A percentile compares a stretch with the other conserved stretches of the same genome.
phyloP scores from a whole-genome alignment of 768 basidiomycete species.

The Mycena galericulata region DNA sequence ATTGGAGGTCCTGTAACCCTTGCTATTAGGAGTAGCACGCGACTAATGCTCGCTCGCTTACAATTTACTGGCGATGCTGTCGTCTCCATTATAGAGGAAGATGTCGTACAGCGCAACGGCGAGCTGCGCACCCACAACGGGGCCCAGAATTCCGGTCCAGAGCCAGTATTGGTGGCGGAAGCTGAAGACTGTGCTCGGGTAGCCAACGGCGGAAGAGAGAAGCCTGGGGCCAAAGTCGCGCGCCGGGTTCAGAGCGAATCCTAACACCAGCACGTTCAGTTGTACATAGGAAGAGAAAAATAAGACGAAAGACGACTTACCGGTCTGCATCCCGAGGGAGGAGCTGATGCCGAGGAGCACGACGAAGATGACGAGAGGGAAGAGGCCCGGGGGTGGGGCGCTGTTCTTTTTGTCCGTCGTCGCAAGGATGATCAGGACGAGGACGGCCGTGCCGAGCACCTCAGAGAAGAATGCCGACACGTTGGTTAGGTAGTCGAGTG shows the following conservation, averaged over 20 bases:
- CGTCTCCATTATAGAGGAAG: slow-evolving; percentile 59
- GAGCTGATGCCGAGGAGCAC: slow-evolving; percentile 59
- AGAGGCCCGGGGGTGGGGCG: slow-evolving; percentile 57
- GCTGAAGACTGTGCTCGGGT: slow-evolving; percentile 53
- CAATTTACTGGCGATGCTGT: slow-evolving; percentile 53
- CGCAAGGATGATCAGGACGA: slow-evolving; percentile 59
- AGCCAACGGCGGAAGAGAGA: slow-evolving; percentile 66
- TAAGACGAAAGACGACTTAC: background rate
- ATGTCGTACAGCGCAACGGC: slow-evolving; percentile 61
- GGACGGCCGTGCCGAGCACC: slow-evolving; percentile 55
- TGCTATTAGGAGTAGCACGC: background rate
- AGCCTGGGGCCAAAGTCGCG: slow-evolving; percentile 69
- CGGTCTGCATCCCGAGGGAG: slow-evolving; percentile 64
- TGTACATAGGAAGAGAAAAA: background rate
- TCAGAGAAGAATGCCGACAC: slow-evolving; percentile 34
- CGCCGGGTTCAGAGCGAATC: slow-evolving; percentile 67
- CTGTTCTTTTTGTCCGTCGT: slow-evolving; percentile 57
- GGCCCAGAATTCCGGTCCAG: slow-evolving; percentile 62
- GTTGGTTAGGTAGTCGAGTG: slow-evolving; percentile 30
- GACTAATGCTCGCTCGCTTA: background rate
- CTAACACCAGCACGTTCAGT: background rate
- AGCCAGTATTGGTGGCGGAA: slow-evolving; percentile 64
- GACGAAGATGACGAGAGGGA: slow-evolving; percentile 61
- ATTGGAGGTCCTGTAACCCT: background rate
- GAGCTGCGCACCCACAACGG: slow-evolving; percentile 58